Evolutionary conservation across 805 yeast species (phyloP).

Genomic region (Zygotorulaspora florentina): DNA sequence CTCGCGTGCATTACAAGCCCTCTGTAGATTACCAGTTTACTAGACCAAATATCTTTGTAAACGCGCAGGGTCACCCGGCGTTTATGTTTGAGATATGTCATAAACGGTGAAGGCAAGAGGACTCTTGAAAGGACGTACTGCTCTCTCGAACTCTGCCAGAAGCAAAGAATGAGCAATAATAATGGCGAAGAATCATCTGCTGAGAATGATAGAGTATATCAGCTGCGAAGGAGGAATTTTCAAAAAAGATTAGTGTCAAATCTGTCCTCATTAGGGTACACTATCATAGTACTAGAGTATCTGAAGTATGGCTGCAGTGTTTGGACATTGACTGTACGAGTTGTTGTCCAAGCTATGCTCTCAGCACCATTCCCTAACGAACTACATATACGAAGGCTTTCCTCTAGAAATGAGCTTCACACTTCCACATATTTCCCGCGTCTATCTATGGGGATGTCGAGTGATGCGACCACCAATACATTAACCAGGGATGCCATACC

Average conservation of each 20-base stretch:
- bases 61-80: no score
- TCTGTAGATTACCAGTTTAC: no score
- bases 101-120: no score
- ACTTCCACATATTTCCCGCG: slow-evolving; percentile 8
- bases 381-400: slow-evolving; percentile 22
- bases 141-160: no score
- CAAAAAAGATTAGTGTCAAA: slow-evolving; percentile 21
- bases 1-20: no score
- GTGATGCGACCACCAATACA: slow-evolving; percentile 1
- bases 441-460: slow-evolving; percentile 7
- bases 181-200: neutral
- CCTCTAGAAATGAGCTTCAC: slow-evolving; percentile 14
- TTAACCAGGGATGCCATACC: slow-evolving; percentile 14
- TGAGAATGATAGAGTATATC: slow-evolving; percentile 16
- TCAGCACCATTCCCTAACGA: slow-evolving; percentile 42
- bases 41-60: no score
- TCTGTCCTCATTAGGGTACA: slow-evolving; percentile 22
- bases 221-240: slow-evolving; percentile 26
- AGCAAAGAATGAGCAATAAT: neutral
- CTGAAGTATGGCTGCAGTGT: slow-evolving; percentile 28
- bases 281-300: slow-evolving; percentile 25
- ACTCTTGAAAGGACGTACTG: no score
- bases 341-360: slow-evolving; percentile 38
- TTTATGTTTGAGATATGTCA: no score
- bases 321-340: slow-evolving; percentile 31